Base-by-base conservation (phyloP, 1,139 yeast species). In the Geotrichum bryndzae region DNA sequence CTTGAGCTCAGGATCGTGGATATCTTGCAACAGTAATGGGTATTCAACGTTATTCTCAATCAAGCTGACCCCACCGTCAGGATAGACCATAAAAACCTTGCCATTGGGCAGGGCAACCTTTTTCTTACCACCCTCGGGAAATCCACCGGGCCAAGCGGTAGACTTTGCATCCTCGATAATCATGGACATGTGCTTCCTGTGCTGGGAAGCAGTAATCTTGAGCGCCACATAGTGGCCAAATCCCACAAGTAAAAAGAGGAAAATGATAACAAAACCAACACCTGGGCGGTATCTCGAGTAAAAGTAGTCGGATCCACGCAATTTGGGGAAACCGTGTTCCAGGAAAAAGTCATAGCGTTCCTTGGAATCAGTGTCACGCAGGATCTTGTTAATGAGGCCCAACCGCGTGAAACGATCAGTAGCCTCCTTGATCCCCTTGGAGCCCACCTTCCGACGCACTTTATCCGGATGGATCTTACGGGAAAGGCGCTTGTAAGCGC, bases 341-440 rank as follows among this genome's bases (percentile, higher is more conserved):
- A 88, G 78, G 75, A 90, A 94, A 74, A 86, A 92, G 73, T 94
- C 98, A 73, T 94, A 94, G 22, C 94, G 80, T 66, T 86, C 87
- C 64, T 87, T 84, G 18, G 68, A 65, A 63, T 82, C 80, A 10
- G 83, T 79, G 57, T 83, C 82, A 65, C 91, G 79, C 63, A 92
- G 80, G 61, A 91, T 86, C 69, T 87, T 83, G 56, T 90, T 87
- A 23, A 90, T 90, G 38, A 84, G 75, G 29, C 94, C 88, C 57
- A 92, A 80, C 51, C 94, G 77, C 66, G 91, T 88, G 72, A 87
- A 92, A 58, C 88, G 80, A 73, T 84, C 76, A 61, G 80, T 69
- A 64, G 80, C 76, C 63, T 79, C 68, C 66, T 76, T 75, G 66
- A 74, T 77, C 22, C 71, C 72, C 68, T 70, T 74, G 61, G 65